A percentile compares a stretch with the other conserved stretches of the same genome.
phyloP scores from a whole-genome alignment of 441 rosid species.

The Euphorbia schlechtendalii region DNA sequence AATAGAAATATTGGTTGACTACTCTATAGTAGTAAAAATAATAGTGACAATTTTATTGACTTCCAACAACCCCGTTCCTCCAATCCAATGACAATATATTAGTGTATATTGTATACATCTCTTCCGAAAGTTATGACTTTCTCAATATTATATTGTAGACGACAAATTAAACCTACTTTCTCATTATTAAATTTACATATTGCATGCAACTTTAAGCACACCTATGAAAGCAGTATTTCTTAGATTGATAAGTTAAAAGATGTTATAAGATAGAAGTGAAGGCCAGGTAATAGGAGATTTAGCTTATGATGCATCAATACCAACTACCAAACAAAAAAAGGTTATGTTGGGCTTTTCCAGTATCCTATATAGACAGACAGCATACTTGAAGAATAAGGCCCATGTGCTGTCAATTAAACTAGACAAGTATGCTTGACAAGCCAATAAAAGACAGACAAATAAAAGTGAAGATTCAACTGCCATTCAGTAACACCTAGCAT shows the following conservation, averaged over 20 bases:
- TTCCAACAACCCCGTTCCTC: not conserved
- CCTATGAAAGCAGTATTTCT: not conserved
- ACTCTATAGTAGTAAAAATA: not conserved
- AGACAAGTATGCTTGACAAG: not conserved
- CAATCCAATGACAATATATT: not conserved
- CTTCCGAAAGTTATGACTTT: not conserved
- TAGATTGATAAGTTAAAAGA: not conserved
- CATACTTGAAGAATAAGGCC: not conserved
- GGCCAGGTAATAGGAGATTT: not conserved
- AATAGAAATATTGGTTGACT: constrained; percentile 4
- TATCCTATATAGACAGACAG: constrained; percentile 2
- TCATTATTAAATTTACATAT: not conserved
- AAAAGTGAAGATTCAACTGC: not conserved
- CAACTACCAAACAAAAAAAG: not conserved
- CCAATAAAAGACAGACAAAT: not conserved
- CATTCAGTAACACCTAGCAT: too few species aligned
- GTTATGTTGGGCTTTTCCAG: not conserved
- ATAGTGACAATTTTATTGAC: not conserved
- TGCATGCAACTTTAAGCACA: not conserved
- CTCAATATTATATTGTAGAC: not conserved
- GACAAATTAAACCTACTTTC: too few species aligned
- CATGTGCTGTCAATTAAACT: not conserved
- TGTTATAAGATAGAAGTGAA: not conserved
- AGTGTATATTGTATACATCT: too few species aligned
- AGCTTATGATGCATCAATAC: not conserved